Conservation (phyloP, 352 stramenopile species). For the Blastocystis sp. region DNA sequence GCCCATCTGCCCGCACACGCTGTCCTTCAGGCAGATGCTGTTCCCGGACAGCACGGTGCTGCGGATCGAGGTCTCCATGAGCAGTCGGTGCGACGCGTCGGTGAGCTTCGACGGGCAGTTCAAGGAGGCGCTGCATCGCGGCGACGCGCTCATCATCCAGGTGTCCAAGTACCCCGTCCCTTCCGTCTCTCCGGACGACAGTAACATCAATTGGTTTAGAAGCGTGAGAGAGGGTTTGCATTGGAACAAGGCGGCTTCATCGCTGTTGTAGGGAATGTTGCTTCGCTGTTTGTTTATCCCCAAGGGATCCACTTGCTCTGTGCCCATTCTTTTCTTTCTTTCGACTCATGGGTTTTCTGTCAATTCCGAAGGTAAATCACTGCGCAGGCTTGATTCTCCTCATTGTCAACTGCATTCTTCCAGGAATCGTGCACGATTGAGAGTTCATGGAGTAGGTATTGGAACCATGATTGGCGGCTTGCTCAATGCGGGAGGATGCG, state of each 20-base stretch:
- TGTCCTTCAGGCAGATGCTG: conserved; percentile 86
- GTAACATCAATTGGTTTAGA: conserved; percentile 87
- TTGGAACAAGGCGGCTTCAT: conserved; percentile 81
- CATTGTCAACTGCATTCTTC: conserved; percentile 63
- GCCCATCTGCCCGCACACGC: conserved; percentile 94
- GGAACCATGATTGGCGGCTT: conserved; percentile 56
- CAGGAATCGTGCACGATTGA: not conserved
- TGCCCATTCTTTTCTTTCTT: conserved; percentile 14
- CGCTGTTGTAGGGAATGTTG: not conserved
- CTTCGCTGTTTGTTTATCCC: not conserved
- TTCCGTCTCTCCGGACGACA: conserved; percentile 81
- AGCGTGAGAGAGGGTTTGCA: conserved; percentile 87
- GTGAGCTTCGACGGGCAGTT: conserved; percentile 87
- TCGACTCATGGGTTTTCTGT: conserved; percentile 54
- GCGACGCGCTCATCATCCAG: conserved; percentile 78
- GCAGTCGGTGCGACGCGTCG: conserved; percentile 75
- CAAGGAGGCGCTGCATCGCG: conserved; percentile 80
- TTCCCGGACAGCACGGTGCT: conserved; percentile 85
- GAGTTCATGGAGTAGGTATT: conserved; percentile 9
- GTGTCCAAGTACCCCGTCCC: conserved; percentile 81
- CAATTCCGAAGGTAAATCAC: conserved; percentile 65
- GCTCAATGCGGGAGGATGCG: conserved; percentile 41
- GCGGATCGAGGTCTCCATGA: conserved; percentile 83
- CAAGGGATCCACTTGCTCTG: not conserved
- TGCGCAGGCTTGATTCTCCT: conserved; percentile 59